Evolutionary conservation across 2,329 filamentous ascomycete genomes (phyloP).

Genomic region (Exophiala aquamarina): DNA sequence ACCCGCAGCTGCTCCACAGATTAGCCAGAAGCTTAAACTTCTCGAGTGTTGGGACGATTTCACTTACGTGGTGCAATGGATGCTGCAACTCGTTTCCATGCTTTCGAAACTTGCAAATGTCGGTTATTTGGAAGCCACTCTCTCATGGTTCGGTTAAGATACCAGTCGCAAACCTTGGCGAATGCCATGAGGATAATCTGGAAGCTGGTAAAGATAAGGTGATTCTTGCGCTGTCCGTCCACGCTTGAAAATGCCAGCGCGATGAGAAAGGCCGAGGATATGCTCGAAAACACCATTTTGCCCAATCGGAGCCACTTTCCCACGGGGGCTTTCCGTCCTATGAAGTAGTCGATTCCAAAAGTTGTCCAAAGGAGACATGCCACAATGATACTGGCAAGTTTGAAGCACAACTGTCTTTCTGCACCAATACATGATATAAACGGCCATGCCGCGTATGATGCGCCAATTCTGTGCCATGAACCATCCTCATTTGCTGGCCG

Average conservation of each 20-base stretch:
- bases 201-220: conserved; percentile 11
- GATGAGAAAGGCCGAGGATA: too few species aligned
- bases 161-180: conserved; percentile 10
- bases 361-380: conserved; percentile 5
- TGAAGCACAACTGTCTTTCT: conserved; percentile 1
- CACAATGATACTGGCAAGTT: conserved; percentile 5
- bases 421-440: conserved; percentile 13
- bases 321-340: conserved; percentile 1
- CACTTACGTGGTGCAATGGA: conserved; percentile 5
- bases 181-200: conserved; percentile 9
- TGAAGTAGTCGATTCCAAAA: conserved; percentile 9
- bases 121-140: conserved; percentile 6
- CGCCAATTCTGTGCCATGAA: conserved; percentile 5
- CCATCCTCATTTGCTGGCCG: conserved; percentile 6
- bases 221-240: conserved; percentile 3
- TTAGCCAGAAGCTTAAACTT: background rate
- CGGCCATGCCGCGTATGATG: conserved; percentile 7
- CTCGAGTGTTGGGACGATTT: too few species aligned
- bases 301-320: conserved; percentile 3
- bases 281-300: conserved; percentile 2
- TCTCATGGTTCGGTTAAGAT: conserved; percentile 3
- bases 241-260: background rate
- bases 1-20: background rate
- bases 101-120: background rate
- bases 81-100: conserved; percentile 7